Base-by-base conservation (phyloP, 2,329 filamentous ascomycete genomes). In the Xylariaceae sp. region DNA sequence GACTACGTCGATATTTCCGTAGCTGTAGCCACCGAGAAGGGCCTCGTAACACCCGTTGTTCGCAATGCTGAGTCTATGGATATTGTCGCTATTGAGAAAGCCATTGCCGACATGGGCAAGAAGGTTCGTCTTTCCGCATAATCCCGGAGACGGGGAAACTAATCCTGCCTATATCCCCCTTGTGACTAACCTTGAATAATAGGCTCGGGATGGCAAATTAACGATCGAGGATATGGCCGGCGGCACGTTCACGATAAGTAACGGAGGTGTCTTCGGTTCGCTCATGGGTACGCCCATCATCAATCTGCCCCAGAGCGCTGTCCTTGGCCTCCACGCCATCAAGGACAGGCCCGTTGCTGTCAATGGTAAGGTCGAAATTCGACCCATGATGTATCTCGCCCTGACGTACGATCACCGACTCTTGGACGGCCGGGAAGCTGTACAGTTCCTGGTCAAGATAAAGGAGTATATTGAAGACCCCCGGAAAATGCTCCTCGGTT, bases 381-480 rank as follows among this genome's bases (percentile, higher is more conserved):
- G 94, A 62, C 94, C 94, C n/a, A 97, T 99, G 91, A 99, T 99
- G 94, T 97, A 96, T 73, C 83, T 99, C 61, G 94, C 94, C 40
- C 80, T 99, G 56, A 99, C 94, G 13, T 99, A 99, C 70, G 94
- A 99, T 71, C 94, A 99, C 76, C 88, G 94, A 69, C 83, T 99
- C 47, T 80, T 99, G 21, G 94, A 97, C 71, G 94, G 94, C 47
- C 85, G 92, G 70, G 92, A 97, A 76, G 94, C 92, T 44, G 91
- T 96, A 39, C 94, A 92, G 58, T 97, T 97, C 80, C 79, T 97
- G 63, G 87, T 97, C 57, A 96, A 95, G 83, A 79, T 99, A 67
- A 97, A 97, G 84, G 89, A 96, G 72, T 96, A 88, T 70, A 95
- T 97, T 64, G 92, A 97, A 77, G 94, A 97, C 69, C 92, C 92